These are phyloP conservation scores for Boletus barrowsii DNA, from an alignment of 768 basidiomycete species.

Conservation along the genomic window DNA sequence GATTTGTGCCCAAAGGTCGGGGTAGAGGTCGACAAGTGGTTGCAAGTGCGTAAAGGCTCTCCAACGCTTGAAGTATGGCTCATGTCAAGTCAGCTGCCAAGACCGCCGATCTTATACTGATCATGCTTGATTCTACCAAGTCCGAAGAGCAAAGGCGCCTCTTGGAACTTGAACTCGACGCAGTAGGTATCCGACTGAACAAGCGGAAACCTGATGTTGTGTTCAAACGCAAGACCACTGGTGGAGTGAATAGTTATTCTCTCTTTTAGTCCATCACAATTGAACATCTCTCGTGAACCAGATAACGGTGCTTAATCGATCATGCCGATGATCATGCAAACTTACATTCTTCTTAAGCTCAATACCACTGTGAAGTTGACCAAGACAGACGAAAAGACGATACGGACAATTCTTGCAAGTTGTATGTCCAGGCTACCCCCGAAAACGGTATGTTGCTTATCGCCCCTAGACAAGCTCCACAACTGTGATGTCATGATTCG, in stretches of 20 bases:
- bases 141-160: constrained; percentile 86
- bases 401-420: constrained; percentile 86
- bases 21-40: constrained; percentile 97
- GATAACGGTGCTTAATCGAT: constrained; percentile 59
- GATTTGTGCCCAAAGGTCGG: constrained; percentile 46
- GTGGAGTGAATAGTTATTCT: constrained; percentile 60
- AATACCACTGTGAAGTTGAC: constrained; percentile 93
- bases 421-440: constrained; percentile 45
- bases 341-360: constrained; percentile 41
- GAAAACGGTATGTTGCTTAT: constrained; percentile 8
- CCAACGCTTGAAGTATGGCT: not conserved
- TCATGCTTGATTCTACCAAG: constrained; percentile 93
- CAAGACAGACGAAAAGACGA: constrained; percentile 91
- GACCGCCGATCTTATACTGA: constrained; percentile 89
- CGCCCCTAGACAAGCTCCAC: constrained; percentile 69
- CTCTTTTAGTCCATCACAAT: not conserved
- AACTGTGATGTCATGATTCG: constrained; percentile 98
- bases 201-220: constrained; percentile 89
- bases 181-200: constrained; percentile 94
- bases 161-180: constrained; percentile 91
- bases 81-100: constrained; percentile 56
- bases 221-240: constrained; percentile 90
- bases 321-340: not conserved
- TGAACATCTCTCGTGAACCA: constrained; percentile 23
- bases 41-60: constrained; percentile 51